Conservation (phyloP, 2,329 filamentous ascomycete genomes). For the Cadophora malorum region DNA sequence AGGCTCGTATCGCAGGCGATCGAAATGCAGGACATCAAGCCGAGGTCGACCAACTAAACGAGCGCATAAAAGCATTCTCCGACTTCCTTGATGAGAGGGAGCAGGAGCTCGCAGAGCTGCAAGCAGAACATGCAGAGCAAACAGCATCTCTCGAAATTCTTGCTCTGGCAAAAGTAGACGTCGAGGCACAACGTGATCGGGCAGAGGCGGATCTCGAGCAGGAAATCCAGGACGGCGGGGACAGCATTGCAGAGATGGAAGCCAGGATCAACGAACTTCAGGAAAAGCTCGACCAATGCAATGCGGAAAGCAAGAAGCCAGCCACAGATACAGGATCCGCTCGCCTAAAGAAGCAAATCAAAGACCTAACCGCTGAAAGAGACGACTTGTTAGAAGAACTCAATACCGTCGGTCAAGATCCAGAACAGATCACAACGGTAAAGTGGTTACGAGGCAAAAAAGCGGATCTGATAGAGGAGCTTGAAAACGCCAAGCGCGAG, state of each 20-base stretch:
- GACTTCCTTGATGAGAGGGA: not conserved
- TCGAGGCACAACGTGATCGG: not conserved
- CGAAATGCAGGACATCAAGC: not conserved
- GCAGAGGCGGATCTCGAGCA: not conserved
- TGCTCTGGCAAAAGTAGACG: not conserved
- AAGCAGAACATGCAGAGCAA: not conserved
- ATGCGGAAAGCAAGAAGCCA: not conserved
- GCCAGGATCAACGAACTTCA: not conserved
- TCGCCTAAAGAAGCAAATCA: slow-evolving; percentile 11
- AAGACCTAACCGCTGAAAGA: not conserved
- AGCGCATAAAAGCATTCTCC: not conserved
- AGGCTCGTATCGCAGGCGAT: not conserved
- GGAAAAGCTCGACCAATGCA: not conserved
- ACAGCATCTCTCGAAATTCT: not conserved
- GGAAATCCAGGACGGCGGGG: not conserved
- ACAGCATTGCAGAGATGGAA: not conserved
- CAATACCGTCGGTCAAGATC: not conserved
- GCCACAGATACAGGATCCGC: not conserved
- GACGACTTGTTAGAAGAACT: not conserved
- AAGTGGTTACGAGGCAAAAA: slow-evolving; percentile 24
- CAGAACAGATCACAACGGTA: slow-evolving; percentile 17
- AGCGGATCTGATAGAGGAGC: slow-evolving; percentile 2
- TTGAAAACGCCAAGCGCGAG: not conserved
- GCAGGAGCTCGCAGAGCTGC: not conserved
- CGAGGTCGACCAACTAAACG: not conserved